Conservation (phyloP, 106 monocot genomes). For the Acanthochlamys bracteata region DNA sequence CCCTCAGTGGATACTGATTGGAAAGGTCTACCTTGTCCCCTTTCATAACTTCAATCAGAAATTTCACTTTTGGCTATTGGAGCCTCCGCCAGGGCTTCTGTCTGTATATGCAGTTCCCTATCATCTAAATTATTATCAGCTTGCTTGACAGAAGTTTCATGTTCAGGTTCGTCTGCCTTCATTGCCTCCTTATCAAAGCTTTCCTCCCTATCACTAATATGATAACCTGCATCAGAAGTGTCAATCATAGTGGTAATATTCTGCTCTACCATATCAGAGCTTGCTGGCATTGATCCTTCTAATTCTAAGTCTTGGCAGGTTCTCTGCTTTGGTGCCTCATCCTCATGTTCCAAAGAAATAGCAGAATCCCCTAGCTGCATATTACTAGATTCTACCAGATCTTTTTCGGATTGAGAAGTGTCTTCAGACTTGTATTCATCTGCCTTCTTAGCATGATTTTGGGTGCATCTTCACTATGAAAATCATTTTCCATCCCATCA, state of each 20-base stretch:
- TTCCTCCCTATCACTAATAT: slow-evolving; percentile 24
- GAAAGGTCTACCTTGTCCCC: slow-evolving; percentile 8
- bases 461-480: background rate
- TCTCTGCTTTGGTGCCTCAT: slow-evolving; percentile 9
- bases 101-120: slow-evolving; percentile 18
- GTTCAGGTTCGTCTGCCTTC: slow-evolving; percentile 11
- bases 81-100: slow-evolving; percentile 12
- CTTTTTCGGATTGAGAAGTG: slow-evolving; percentile 11
- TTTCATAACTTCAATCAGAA: slow-evolving; percentile 1
- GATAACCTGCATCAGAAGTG: slow-evolving; percentile 16
- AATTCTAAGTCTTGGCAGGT: slow-evolving; percentile 10
- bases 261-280: slow-evolving; percentile 16
- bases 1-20: background rate
- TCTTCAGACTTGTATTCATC: slow-evolving; percentile 4
- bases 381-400: slow-evolving; percentile 3
- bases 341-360: slow-evolving; percentile 6
- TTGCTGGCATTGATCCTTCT: slow-evolving; percentile 6
- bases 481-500: slow-evolving; percentile 5
- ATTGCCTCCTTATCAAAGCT: slow-evolving; percentile 19
- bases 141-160: slow-evolving; percentile 18
- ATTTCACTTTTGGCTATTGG: slow-evolving; percentile 13
- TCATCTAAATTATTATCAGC: slow-evolving; percentile 8
- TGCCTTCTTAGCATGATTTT: slow-evolving; percentile 1
- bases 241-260: slow-evolving; percentile 7
- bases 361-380: slow-evolving; percentile 8